Conservation (phyloP, 768 basidiomycete species). For the Mrakia gelida region DNA sequence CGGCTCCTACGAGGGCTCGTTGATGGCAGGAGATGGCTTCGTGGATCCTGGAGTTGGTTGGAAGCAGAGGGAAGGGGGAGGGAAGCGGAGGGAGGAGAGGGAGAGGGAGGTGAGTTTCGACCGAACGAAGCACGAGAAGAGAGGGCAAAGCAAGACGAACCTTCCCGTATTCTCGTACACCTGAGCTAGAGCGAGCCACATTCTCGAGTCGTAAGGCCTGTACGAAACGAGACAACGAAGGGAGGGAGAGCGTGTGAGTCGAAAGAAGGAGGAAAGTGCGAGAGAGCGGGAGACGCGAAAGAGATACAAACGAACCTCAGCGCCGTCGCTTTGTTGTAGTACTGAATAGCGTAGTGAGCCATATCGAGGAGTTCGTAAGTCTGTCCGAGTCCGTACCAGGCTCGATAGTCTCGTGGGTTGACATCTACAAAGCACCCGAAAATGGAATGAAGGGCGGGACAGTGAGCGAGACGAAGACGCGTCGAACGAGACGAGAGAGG, state of each 20-base stretch:
- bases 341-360: constrained; percentile 93
- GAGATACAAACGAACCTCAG: constrained; percentile 57
- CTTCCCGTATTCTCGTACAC: constrained; percentile 89
- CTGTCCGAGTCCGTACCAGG: constrained; percentile 98
- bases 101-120: neutral
- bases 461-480: neutral
- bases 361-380: constrained; percentile 95
- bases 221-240: neutral
- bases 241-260: neutral
- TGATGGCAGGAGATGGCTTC: constrained; percentile 91
- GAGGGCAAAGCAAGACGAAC: constrained; percentile 48
- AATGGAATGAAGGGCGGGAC: too few species aligned
- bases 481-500: neutral
- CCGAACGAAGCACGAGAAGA: neutral
- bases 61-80: neutral
- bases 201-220: constrained; percentile 89
- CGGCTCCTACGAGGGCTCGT: constrained; percentile 61
- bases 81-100: neutral
- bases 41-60: neutral
- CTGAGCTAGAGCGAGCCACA: constrained; percentile 92
- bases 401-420: constrained; percentile 92
- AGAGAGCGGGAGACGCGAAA: neutral
- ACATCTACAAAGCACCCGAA: too few species aligned
- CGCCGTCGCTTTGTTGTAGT: constrained; percentile 93
- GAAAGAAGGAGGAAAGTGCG: constrained; percentile 23